These are phyloP conservation scores for Oidiodendron maius DNA, from an alignment of 495 filamentous ascomycete genomes.

Conservation along the genomic window DNA sequence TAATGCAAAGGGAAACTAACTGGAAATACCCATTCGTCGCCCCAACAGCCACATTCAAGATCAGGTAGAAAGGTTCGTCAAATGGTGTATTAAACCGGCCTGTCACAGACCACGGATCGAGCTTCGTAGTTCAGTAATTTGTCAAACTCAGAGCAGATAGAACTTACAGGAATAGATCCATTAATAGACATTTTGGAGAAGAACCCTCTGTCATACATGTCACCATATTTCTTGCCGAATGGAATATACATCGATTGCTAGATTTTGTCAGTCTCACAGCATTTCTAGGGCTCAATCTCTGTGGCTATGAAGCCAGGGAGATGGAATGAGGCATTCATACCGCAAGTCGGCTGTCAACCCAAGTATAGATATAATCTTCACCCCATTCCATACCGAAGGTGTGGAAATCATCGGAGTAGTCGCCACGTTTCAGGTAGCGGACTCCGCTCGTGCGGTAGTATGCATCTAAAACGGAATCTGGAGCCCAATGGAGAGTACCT, in stretches of 20 bases:
- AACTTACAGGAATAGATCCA: not conserved
- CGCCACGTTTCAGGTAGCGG: slow-evolving; percentile 16
- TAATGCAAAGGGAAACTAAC: slow-evolving; percentile 15
- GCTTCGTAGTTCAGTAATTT: slow-evolving; percentile 49
- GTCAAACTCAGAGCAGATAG: slow-evolving; percentile 33
- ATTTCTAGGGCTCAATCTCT: too few relatives aligned
- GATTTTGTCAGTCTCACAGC: not conserved
- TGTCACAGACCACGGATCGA: slow-evolving; percentile 22
- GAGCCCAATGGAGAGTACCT: slow-evolving; percentile 9
- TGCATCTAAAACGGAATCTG: slow-evolving; percentile 14
- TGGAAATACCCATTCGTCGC: slow-evolving; percentile 60
- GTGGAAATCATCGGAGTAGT: slow-evolving; percentile 32
- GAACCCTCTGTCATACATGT: slow-evolving; percentile 50
- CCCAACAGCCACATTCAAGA: slow-evolving; percentile 64
- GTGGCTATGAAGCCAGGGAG: too few relatives aligned
- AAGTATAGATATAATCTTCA: slow-evolving; percentile 63
- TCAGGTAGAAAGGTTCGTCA: slow-evolving; percentile 61
- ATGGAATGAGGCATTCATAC: not conserved
- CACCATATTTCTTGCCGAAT: slow-evolving; percentile 12
- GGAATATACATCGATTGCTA: slow-evolving; percentile 3
- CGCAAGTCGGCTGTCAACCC: slow-evolving; percentile 38
- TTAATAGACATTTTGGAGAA: not conserved
- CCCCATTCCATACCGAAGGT: slow-evolving; percentile 65
- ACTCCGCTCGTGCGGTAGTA: slow-evolving; percentile 23
- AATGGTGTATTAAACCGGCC: slow-evolving; percentile 48